These are phyloP conservation scores for Pseudonectria foliicola DNA, from an alignment of 2,329 filamentous ascomycete species.

Conservation along the genomic window DNA sequence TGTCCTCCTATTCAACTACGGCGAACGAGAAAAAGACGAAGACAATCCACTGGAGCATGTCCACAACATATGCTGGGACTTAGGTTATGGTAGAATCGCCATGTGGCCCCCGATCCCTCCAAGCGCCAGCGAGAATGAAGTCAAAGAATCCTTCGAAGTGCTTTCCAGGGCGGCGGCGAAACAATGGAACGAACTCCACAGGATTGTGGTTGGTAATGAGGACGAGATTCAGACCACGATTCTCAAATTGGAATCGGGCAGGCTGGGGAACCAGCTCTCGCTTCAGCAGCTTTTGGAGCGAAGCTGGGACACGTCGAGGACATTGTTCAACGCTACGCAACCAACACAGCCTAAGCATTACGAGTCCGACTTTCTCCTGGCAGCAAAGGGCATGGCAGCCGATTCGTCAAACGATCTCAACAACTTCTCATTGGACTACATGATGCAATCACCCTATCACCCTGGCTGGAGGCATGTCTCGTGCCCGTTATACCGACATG, in stretches of 20 bases:
- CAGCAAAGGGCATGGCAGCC: constrained; percentile 5
- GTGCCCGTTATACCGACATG: constrained; percentile 12
- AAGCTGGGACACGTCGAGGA: constrained; percentile 7
- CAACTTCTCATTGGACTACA: constrained; percentile 11
- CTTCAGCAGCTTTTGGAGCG: constrained; percentile 5
- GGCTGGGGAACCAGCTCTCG: neutral
- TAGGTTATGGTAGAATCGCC: constrained; percentile 4
- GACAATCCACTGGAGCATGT: no score
- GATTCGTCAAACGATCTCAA: constrained; percentile 12
- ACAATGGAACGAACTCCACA: neutral
- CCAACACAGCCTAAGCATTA: constrained; percentile 1
- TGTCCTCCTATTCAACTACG: no score
- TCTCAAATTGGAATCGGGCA: constrained; percentile 2
- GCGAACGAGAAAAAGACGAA: no score
- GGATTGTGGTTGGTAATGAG: constrained; percentile 5
- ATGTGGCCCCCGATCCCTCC: constrained; percentile 13
- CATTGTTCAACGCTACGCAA: constrained; percentile 5
- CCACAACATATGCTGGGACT: no score
- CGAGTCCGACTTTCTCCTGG: constrained; percentile 9
- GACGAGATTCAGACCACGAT: constrained; percentile 7
- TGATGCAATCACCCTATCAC: neutral
- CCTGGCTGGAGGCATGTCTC: neutral
- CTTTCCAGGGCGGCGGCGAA: neutral
- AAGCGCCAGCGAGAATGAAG: neutral
- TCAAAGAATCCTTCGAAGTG: constrained; percentile 1